Conservation (phyloP, 2,329 filamentous ascomycete species). For the Venturia carpophila region DNA sequence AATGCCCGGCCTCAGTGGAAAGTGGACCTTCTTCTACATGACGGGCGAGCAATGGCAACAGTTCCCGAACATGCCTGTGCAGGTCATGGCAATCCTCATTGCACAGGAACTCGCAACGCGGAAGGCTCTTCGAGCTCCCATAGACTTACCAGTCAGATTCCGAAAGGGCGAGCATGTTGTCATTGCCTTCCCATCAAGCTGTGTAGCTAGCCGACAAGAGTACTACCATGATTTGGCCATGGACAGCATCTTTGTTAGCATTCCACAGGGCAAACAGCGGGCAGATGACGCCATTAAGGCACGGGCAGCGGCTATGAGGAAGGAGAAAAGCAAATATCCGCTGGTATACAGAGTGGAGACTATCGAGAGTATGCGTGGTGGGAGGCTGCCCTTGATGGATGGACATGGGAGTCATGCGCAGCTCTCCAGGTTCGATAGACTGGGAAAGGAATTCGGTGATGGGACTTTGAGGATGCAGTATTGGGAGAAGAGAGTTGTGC, state of each 20-base stretch:
- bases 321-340: not conserved
- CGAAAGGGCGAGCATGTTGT: slow-evolving; percentile 7
- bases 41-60: not conserved
- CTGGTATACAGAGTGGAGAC: not conserved
- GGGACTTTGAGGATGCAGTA: slow-evolving; percentile 4
- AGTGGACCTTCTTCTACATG: slow-evolving; percentile 8
- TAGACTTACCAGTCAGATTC: not conserved
- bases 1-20: not conserved
- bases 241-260: not conserved
- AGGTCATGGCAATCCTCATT: not conserved
- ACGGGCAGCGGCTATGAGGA: not conserved
- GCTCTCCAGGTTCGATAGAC: not conserved
- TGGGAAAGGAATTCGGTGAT: slow-evolving; percentile 1
- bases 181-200: not conserved
- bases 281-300: not conserved
- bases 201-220: not conserved
- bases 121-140: not conserved
- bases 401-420: not conserved
- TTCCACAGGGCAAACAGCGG: not conserved
- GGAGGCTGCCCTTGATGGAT: not conserved
- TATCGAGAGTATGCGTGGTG: not conserved
- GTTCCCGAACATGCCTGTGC: not conserved
- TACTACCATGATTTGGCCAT: not conserved
- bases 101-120: not conserved
- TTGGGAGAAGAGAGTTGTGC: slow-evolving; percentile 8